Conservation (phyloP, 1,284 basidiomycete genomes). For the Fomitopsis palustris region DNA sequence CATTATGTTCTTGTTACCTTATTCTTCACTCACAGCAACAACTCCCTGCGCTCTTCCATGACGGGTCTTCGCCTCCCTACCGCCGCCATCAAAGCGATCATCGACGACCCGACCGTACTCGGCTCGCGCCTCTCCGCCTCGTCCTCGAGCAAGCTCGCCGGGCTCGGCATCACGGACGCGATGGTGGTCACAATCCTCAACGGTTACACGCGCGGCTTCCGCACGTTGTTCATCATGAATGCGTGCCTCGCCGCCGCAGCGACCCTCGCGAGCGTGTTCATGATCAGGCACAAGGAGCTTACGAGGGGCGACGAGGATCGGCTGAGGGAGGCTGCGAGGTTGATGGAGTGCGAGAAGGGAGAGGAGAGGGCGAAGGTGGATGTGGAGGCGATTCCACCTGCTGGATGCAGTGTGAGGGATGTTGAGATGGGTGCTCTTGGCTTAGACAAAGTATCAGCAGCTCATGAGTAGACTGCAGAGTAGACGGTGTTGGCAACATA, state of each 20-base stretch:
- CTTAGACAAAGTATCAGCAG: not conserved
- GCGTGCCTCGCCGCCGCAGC: conserved; percentile 43
- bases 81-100: conserved; percentile 35
- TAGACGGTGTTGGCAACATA: no score
- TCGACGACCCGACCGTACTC: conserved; percentile 49
- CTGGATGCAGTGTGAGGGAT: not conserved
- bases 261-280: conserved; percentile 45
- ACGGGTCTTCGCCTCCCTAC: conserved; percentile 32
- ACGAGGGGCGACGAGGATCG: conserved; percentile 51
- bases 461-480: no score
- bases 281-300: conserved; percentile 59
- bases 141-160: conserved; percentile 25
- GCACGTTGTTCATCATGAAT: conserved; percentile 55
- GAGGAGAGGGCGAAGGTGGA: not conserved
- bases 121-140: conserved; percentile 28
- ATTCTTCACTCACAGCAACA: conserved; percentile 41
- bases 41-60: conserved; percentile 45
- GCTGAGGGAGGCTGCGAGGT: conserved; percentile 34
- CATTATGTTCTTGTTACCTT: not conserved
- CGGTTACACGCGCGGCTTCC: conserved; percentile 58
- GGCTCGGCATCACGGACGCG: conserved; percentile 33
- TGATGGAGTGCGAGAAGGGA: conserved; percentile 2
- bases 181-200: conserved; percentile 41
- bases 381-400: not conserved
- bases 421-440: not conserved